phyloP scores from a whole-genome alignment of 2,329 filamentous ascomycete species.

The Boeremia exigua region DNA sequence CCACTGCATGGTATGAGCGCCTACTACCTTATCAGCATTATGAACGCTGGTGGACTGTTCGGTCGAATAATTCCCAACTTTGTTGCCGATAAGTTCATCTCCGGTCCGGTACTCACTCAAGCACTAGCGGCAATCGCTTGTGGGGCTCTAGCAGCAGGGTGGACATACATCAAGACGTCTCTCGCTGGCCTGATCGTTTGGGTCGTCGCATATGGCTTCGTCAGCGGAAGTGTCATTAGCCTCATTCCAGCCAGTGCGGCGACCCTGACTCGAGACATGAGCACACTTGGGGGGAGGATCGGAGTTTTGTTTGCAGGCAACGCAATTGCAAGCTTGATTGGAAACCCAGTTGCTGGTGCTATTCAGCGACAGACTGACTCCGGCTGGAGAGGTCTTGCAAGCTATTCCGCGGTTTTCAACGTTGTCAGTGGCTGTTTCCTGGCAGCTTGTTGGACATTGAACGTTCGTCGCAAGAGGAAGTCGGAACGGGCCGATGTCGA shows the following conservation, averaged over 20 bases:
- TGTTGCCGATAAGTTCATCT: slow-evolving; percentile 56
- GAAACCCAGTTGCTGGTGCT: slow-evolving; percentile 30
- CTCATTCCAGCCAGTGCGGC: slow-evolving; percentile 24
- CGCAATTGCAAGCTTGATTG: slow-evolving; percentile 29
- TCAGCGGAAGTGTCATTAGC: slow-evolving; percentile 24
- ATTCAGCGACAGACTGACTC: slow-evolving; percentile 15
- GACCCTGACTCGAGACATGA: slow-evolving; percentile 26
- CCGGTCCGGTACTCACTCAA: slow-evolving; percentile 57
- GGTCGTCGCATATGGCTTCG: slow-evolving; percentile 23
- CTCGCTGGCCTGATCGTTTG: slow-evolving; percentile 23
- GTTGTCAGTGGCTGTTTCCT: slow-evolving; percentile 15
- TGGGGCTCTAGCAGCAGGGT: slow-evolving; percentile 54
- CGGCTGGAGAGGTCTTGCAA: slow-evolving; percentile 15
- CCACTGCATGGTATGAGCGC: slow-evolving; percentile 7
- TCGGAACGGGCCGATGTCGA: not conserved
- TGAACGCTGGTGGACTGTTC: slow-evolving; percentile 20
- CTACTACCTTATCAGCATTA: slow-evolving; percentile 22
- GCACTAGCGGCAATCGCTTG: slow-evolving; percentile 52
- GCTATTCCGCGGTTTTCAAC: slow-evolving; percentile 18
- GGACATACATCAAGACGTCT: slow-evolving; percentile 18
- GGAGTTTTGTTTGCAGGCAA: slow-evolving; percentile 33
- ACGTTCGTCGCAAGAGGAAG: slow-evolving; percentile 2
- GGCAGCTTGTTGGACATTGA: slow-evolving; percentile 9
- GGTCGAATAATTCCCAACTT: slow-evolving; percentile 59
- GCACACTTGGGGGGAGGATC: slow-evolving; percentile 27